Base-by-base conservation (phyloP, 1,284 basidiomycete genomes). In the Ustilago vetiveriae region DNA sequence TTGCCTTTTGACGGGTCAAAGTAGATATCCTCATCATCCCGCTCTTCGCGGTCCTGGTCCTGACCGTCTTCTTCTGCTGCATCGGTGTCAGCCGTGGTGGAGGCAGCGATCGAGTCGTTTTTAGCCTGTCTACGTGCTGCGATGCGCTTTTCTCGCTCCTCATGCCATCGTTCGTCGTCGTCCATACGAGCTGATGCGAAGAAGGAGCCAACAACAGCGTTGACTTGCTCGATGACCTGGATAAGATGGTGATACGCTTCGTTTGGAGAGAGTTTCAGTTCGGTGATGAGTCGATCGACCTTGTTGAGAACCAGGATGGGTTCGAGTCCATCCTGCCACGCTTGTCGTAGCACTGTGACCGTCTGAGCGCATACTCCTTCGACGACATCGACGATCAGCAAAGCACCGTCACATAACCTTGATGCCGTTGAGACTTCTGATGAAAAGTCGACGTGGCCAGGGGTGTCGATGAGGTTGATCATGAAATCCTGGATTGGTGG, bases 321-420 rank as follows among this genome's bases (percentile, higher is more conserved):
- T 11, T 88, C 88, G 32, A 98, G 85, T 48, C 89, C 86, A 79
- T 98, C 94, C 58, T 90, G 85, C 92, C 94, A 96, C 48, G 94
- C 94, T 85, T 98, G 95, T 32, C 93, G 87, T 9, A 99, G 86
- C 7, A 99, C 96, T 2, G 94, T 88, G 65, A 97, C 92, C 0
- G 96, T 98, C 57, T 98, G 95, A 1, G 95, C 98, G 82, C 94
- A 98, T 8, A 99, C 96, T 17, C 96, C 96, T 84, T 98, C 96
- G 5, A 98, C 93, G 1, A 92, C 94, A 82, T 99, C 96, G 3
- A 99, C 92, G n/a, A 99, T 85, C 26, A 98, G 91, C 7, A 99
- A 86, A 6, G 94, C 93, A 22, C 96, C 96, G 81, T 98, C 96
- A 77, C 94, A 97, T 24, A 99, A 82, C 40, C 95, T 86, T 9